Conservation (phyloP, 805 yeast species). For the Candida sithepensis region DNA sequence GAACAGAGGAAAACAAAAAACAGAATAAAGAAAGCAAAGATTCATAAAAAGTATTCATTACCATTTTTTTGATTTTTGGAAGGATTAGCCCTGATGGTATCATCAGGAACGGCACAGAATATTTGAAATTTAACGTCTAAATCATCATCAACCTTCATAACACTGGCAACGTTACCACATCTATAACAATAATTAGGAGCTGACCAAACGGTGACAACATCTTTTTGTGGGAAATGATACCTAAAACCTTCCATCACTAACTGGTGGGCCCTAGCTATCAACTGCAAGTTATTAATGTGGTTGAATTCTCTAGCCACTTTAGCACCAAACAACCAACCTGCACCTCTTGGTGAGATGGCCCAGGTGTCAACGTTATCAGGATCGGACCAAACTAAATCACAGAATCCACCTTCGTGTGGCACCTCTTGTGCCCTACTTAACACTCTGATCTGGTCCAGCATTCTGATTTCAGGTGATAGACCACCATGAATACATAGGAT, state of each 20-base stretch:
- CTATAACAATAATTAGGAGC: conserved; percentile 97
- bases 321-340: conserved; percentile 96
- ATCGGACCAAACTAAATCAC: conserved; percentile 96
- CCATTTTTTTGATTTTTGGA: conserved; percentile 33
- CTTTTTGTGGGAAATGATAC: conserved; percentile 93
- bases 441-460: conserved; percentile 95
- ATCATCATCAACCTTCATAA: conserved; percentile 90
- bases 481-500: conserved; percentile 98
- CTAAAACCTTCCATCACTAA: conserved; percentile 98
- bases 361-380: conserved; percentile 97
- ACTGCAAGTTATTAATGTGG: conserved; percentile 82
- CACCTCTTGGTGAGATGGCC: conserved; percentile 98
- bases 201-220: conserved; percentile 96
- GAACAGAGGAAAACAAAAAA: neutral
- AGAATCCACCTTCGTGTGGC: conserved; percentile 98
- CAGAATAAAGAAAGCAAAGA: neutral
- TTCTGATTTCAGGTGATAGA: conserved; percentile 91
- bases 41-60: conserved; percentile 35
- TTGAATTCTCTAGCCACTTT: conserved; percentile 94
- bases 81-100: conserved; percentile 38
- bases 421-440: conserved; percentile 95
- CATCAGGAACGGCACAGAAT: conserved; percentile 94
- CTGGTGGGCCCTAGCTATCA: conserved; percentile 96
- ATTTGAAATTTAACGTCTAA: conserved; percentile 87
- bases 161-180: conserved; percentile 98